Evolutionary conservation across 805 yeast species (phyloP).

Genomic region (Wickerhamiella brachini): DNA sequence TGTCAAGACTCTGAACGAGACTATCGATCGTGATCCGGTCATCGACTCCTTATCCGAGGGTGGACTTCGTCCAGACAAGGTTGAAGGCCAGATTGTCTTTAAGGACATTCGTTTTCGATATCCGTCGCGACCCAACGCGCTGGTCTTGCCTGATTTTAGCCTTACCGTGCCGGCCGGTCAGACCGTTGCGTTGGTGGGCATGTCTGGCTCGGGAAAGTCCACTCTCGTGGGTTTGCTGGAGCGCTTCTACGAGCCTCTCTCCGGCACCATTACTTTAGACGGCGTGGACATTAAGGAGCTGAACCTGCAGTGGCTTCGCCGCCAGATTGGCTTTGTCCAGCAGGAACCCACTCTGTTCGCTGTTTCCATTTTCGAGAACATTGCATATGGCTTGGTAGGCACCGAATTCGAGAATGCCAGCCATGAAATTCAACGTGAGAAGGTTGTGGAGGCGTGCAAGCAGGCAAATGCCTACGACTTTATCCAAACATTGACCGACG

Average conservation of each 20-base stretch:
- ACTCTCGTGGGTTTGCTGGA: constrained; percentile 75
- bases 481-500: constrained; percentile 58
- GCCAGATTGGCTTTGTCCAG: constrained; percentile 75
- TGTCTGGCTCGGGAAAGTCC: constrained; percentile 91
- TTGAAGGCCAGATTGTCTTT: constrained; percentile 57
- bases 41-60: constrained; percentile 24
- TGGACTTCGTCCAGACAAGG: constrained; percentile 16
- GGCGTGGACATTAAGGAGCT: constrained; percentile 68
- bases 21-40: constrained; percentile 30
- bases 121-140: constrained; percentile 62
- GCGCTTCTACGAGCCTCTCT: constrained; percentile 69
- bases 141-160: constrained; percentile 62
- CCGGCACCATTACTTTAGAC: constrained; percentile 66
- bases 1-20: constrained; percentile 28
- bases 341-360: constrained; percentile 93
- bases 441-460: constrained; percentile 26
- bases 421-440: constrained; percentile 25
- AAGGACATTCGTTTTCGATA: constrained; percentile 84
- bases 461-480: constrained; percentile 30
- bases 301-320: constrained; percentile 62
- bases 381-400: constrained; percentile 71
- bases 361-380: constrained; percentile 75
- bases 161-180: constrained; percentile 77
- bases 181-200: constrained; percentile 90
- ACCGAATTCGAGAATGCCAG: constrained; percentile 44